Evolutionary conservation across 169 alveolate species (phyloP).

Genomic region (Cryptosporidium sp.): DNA sequence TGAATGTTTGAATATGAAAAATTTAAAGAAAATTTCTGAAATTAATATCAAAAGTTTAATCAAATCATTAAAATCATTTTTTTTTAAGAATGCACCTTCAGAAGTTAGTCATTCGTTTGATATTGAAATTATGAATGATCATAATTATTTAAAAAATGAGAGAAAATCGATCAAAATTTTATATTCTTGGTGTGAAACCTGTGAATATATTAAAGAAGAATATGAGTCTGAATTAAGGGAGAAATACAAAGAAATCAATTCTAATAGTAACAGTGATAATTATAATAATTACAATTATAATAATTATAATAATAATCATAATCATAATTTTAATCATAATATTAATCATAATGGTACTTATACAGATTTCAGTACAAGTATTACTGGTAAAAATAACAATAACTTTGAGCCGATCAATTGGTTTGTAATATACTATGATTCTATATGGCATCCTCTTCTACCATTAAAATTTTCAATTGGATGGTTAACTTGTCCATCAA

Average conservation of each 20-base stretch:
- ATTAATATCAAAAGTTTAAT: slow-evolving; percentile 27
- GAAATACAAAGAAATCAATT: neutral
- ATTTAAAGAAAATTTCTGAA: neutral
- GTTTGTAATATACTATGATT: slow-evolving; percentile 69
- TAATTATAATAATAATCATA: neutral
- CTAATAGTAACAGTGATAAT: neutral
- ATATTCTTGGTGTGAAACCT: slow-evolving; percentile 64
- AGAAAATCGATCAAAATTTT: slow-evolving; percentile 29
- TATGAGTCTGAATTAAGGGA: slow-evolving; percentile 5
- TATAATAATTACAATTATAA: neutral
- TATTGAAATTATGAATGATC: slow-evolving; percentile 36
- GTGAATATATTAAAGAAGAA: slow-evolving; percentile 15
- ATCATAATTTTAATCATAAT: neutral
- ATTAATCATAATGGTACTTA: neutral
- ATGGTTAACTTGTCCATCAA: slow-evolving; percentile 62
- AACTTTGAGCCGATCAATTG: slow-evolving; percentile 36
- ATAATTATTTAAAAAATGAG: neutral
- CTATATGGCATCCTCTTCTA: slow-evolving; percentile 49
- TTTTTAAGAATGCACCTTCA: slow-evolving; percentile 62
- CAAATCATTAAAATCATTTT: slow-evolving; percentile 12
- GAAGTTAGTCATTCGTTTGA: slow-evolving; percentile 6
- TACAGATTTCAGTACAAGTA: neutral
- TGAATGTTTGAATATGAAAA: slow-evolving; percentile 30
- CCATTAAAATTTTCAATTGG: slow-evolving; percentile 66
- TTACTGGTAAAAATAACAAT: neutral